These are phyloP conservation scores for Inonotus hispidus DNA, from an alignment of 1,284 basidiomycete genomes.

Conservation along the genomic window DNA sequence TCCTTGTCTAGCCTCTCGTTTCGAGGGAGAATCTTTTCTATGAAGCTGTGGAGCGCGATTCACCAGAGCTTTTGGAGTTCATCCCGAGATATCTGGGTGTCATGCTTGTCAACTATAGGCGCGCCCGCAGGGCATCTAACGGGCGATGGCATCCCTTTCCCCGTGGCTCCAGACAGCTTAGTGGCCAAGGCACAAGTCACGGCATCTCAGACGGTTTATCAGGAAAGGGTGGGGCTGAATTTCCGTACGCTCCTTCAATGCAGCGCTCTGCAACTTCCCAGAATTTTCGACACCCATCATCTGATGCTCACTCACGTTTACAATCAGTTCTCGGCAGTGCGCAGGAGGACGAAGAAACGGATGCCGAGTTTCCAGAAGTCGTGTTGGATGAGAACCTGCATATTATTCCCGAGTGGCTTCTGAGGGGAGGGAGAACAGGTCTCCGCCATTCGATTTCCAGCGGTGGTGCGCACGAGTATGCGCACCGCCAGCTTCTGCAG, in stretches of 20 bases:
- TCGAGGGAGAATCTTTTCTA: conserved; percentile 98
- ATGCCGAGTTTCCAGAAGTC: conserved; percentile 81
- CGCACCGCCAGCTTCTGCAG: conserved; percentile 22
- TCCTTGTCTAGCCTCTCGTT: conserved; percentile 72
- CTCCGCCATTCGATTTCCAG: conserved; percentile 45
- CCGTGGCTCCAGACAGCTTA: conserved; percentile 13
- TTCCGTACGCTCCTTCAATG: conserved; percentile 1
- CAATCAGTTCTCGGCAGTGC: conserved; percentile 16
- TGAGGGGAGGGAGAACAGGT: conserved; percentile 45
- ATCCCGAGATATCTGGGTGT: conserved; percentile 97
- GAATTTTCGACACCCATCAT: not conserved
- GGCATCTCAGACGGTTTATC: conserved; percentile 4
- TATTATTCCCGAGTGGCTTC: conserved; percentile 92
- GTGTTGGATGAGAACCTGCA: conserved; percentile 90
- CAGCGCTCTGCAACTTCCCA: conserved; percentile 10
- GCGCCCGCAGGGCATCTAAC: conserved; percentile 43
- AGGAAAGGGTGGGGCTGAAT: conserved; percentile 9
- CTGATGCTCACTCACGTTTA: not conserved
- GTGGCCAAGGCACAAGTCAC: conserved; percentile 22
- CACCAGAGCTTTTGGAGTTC: conserved; percentile 86
- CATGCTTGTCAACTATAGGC: conserved; percentile 94
- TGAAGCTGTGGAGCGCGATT: conserved; percentile 91
- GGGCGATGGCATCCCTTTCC: conserved; percentile 21
- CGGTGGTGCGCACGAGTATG: conserved; percentile 20
- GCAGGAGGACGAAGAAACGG: conserved; percentile 35